phyloP scores from a whole-genome alignment of 2,329 filamentous ascomycete genomes.

The Colletotrichum orbiculare region DNA sequence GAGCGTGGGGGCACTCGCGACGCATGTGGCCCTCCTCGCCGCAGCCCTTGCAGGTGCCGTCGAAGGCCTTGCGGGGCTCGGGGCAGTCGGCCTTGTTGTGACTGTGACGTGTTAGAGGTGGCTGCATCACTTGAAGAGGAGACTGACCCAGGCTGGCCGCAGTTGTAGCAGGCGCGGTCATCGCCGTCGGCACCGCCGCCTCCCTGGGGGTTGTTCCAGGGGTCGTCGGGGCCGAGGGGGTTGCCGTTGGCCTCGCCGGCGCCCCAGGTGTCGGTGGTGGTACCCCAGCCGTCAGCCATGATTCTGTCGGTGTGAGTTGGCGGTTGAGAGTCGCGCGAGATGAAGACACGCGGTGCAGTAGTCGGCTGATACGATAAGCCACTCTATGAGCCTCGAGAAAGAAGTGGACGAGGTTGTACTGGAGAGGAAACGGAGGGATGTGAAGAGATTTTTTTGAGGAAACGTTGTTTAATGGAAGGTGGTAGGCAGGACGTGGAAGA shows the following conservation, averaged over 20 bases:
- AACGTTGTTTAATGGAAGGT: no score
- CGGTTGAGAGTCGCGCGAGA: neutral
- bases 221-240: slow-evolving; percentile 13
- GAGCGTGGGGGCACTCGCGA: slow-evolving; percentile 71
- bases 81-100: slow-evolving; percentile 49
- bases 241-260: slow-evolving; percentile 3
- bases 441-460: no score
- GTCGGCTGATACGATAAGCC: neutral
- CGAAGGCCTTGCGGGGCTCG: slow-evolving; percentile 39
- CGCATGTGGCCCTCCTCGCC: slow-evolving; percentile 64
- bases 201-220: slow-evolving; percentile 29
- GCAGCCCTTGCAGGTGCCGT: slow-evolving; percentile 56
- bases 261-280: neutral
- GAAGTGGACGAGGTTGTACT: no score
- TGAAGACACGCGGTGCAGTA: neutral
- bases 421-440: no score
- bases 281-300: slow-evolving; percentile 13
- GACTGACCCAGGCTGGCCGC: slow-evolving; percentile 50
- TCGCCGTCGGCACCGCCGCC: slow-evolving; percentile 38
- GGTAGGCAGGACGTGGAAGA: no score
- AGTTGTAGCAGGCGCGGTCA: slow-evolving; percentile 46
- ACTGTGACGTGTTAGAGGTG: slow-evolving; percentile 38
- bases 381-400: no score
- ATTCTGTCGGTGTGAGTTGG: slow-evolving; percentile 13
- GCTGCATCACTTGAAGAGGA: slow-evolving; percentile 34